Percentiles rank a stretch among this genome's conserved stretches.
phyloP scores from a whole-genome alignment of 2,329 filamentous ascomycete genomes.

The Cladosporium sphaerospermum region DNA sequence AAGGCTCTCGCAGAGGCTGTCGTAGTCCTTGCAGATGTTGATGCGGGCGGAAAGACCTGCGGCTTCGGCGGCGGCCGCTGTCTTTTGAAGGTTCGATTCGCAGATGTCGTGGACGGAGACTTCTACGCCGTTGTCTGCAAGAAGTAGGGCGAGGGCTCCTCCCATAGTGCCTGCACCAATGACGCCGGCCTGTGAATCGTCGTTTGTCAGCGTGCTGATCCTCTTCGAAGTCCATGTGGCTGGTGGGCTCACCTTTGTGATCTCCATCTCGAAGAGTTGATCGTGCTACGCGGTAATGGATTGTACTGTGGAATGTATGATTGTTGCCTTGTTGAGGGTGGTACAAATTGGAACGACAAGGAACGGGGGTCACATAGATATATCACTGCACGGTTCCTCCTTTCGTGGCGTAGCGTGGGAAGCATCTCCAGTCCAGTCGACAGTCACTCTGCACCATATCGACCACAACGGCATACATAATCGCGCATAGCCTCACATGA shows the following conservation, averaged over 20 bases:
- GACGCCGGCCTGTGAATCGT: constrained; percentile 33
- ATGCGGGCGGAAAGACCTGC: constrained; percentile 25
- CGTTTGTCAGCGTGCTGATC: not conserved
- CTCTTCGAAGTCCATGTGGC: not conserved
- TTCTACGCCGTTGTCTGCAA: constrained; percentile 39
- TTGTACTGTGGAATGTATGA: too few species aligned
- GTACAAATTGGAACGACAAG: too few species aligned
- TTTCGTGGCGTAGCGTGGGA: too few species aligned
- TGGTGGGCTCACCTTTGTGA: not conserved
- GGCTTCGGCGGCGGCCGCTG: constrained; percentile 17
- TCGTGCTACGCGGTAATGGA: too few species aligned
- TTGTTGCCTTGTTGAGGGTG: too few species aligned
- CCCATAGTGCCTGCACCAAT: constrained; percentile 44
- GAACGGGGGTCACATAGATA: too few species aligned
- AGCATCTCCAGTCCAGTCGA: too few species aligned
- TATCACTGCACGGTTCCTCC: too few species aligned
- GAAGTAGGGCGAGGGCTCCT: constrained; percentile 39
- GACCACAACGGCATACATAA: too few species aligned
- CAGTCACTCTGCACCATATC: too few species aligned
- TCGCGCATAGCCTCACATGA: too few species aligned
- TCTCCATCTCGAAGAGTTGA: not conserved
- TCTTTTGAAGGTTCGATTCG: constrained; percentile 30
- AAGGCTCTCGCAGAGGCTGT: constrained; percentile 34
- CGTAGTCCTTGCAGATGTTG: constrained; percentile 32
- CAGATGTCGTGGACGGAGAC: constrained; percentile 40